Evolutionary conservation across 768 basidiomycete species (phyloP).

Genomic region (Tricholoma sp.): DNA sequence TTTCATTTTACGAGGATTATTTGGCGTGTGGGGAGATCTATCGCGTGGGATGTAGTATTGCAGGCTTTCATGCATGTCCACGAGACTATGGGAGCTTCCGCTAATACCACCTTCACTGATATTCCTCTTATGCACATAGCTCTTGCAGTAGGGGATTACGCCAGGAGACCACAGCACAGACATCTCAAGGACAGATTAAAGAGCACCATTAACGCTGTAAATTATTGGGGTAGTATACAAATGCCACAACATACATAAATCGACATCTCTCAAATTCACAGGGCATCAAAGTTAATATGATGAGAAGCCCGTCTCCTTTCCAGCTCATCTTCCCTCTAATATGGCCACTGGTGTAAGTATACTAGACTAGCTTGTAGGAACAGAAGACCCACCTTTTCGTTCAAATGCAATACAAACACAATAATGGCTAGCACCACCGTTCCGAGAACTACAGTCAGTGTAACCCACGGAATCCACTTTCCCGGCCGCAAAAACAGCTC

Average conservation of each 20-base stretch:
- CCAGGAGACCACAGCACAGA: too few species aligned
- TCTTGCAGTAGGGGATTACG: too few species aligned
- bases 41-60: too few species aligned
- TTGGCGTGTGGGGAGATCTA: too few species aligned
- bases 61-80: too few species aligned
- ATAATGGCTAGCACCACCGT: conserved; percentile 73
- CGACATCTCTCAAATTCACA: conserved; percentile 40
- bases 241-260: not conserved
- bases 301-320: conserved; percentile 87
- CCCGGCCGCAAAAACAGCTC: conserved; percentile 92
- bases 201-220: too few species aligned
- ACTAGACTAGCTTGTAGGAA: not conserved
- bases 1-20: too few species aligned
- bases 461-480: conserved; percentile 98
- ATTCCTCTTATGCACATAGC: too few species aligned
- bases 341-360: not conserved
- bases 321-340: conserved; percentile 87
- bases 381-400: conserved; percentile 72
- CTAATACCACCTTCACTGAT: too few species aligned
- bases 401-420: conserved; percentile 82
- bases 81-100: too few species aligned
- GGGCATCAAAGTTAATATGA: conserved; percentile 95
- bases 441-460: conserved; percentile 74
- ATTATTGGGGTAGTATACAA: conserved; percentile 7
- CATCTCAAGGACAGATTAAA: too few species aligned